Evolutionary conservation across 805 yeast genomes (phyloP).

Genomic region (Kodamaea fukazawae): DNA sequence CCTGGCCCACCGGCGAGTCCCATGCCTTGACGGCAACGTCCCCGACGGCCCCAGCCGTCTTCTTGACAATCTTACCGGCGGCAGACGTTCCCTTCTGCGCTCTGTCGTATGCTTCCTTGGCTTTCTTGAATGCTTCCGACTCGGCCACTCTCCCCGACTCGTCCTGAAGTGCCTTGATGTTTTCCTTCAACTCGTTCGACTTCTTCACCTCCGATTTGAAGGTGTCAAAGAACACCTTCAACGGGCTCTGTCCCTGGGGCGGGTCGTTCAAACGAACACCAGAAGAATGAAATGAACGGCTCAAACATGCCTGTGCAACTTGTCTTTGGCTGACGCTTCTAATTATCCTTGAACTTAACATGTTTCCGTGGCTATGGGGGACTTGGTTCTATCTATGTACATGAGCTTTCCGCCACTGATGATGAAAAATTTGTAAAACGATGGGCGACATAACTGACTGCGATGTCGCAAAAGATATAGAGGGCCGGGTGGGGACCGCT

Average conservation of each 20-base stretch:
- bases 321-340: neutral
- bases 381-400: no score
- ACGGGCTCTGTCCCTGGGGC: constrained; percentile 56
- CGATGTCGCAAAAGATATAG: no score
- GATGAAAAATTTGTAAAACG: constrained; percentile 1
- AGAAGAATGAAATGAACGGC: constrained; percentile 19
- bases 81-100: constrained; percentile 75
- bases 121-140: constrained; percentile 87
- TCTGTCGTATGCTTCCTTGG: constrained; percentile 84
- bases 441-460: no score
- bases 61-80: constrained; percentile 68
- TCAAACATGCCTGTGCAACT: no score
- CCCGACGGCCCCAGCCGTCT: constrained; percentile 94
- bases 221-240: constrained; percentile 90
- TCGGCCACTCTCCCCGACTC: constrained; percentile 94
- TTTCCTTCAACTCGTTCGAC: constrained; percentile 82
- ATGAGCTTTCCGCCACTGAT: constrained; percentile 2
- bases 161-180: constrained; percentile 91
- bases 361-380: neutral
- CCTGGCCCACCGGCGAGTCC: constrained; percentile 91
- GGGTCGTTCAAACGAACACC: constrained; percentile 23
- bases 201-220: constrained; percentile 90
- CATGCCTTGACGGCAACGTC: constrained; percentile 87
- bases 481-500: no score
- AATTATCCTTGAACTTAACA: constrained; percentile 6